Evolutionary conservation across 176 grass and related monocot species (phyloP), one percentile per base, ranked within the genome.

Genomic region (Avena sativa): DNA sequence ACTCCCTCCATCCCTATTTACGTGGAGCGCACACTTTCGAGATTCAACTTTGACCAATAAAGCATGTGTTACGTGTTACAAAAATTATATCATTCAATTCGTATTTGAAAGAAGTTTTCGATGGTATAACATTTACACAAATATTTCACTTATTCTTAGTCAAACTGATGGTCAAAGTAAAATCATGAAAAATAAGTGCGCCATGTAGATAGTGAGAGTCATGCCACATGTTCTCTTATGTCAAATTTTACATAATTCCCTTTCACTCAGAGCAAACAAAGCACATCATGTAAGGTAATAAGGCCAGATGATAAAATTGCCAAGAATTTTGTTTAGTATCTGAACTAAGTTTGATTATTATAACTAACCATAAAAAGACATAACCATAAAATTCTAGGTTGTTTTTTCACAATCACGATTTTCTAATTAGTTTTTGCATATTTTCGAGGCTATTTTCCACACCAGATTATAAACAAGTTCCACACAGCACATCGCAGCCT

Each of bases 281-380:
- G 2, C 6, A 10, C 34, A 80, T 25, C 3, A 28, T 69, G 28
- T 51, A 69, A 69, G 63, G 47, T 21, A 47, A 70, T 51, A 69
- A 69, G 47, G 47, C 15, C 47, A 70, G 28, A 9, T 52, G 48
- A 32, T 69, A 50, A 73, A 63, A 57, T 71, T 73, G 13, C 14
- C 3, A 3, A 72, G 59, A 52, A 71, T 30, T 17, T 28, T 32
- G 70, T 46, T 73, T 17, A 1, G 4, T 83, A 44, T 23, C 4
- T 28, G 34, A 83, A 57, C n/a, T 59, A 83, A 73, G 51, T 82
- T 70, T 23, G 48, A 70, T 70, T 70, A 71, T 57, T 62, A 62
- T 16, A 81, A 32, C 43, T 20, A 14, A 20, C 17, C 19, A 72
- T 56, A 50, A 28, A n/a, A 62, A 75, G 16, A 75, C 14, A 30